These are phyloP conservation scores for Boletellus ananas DNA, from an alignment of 768 basidiomycete genomes.

Conservation along the genomic window DNA sequence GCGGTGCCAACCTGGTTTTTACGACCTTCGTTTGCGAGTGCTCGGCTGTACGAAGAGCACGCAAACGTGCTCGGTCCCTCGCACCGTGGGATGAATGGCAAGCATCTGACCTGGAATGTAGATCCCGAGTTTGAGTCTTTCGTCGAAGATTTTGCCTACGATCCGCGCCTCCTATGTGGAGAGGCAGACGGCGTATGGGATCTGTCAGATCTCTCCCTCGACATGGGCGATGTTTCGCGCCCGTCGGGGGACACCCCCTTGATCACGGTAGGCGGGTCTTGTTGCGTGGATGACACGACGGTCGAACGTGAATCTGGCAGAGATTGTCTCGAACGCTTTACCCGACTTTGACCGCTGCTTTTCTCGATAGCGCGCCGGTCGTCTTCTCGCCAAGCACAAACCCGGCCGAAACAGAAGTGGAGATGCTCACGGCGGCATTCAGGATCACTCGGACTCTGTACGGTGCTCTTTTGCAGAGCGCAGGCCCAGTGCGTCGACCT, in stretches of 20 bases:
- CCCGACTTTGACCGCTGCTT: slow-evolving; percentile 73
- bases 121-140: slow-evolving; percentile 22
- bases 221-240: slow-evolving; percentile 14
- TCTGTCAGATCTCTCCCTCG: slow-evolving; percentile 24
- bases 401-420: slow-evolving; percentile 57
- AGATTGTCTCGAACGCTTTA: slow-evolving; percentile 72
- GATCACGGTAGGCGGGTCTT: slow-evolving; percentile 24
- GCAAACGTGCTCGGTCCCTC: slow-evolving; percentile 41
- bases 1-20: slow-evolving; percentile 61
- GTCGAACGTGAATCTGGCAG: slow-evolving; percentile 34
- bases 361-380: slow-evolving; percentile 81
- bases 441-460: slow-evolving; percentile 62
- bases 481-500: slow-evolving; percentile 32
- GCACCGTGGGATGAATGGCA: slow-evolving; percentile 6
- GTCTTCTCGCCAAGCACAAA: slow-evolving; percentile 70
- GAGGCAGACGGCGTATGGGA: slow-evolving; percentile 28
- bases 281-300: slow-evolving; percentile 12
- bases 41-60: slow-evolving; percentile 51
- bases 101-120: slow-evolving; percentile 25
- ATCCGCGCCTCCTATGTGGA: slow-evolving; percentile 15
- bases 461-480: slow-evolving; percentile 46
- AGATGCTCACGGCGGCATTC: slow-evolving; percentile 53
- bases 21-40: slow-evolving; percentile 51
- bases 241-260: slow-evolving; percentile 17
- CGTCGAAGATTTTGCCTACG: slow-evolving; percentile 31